Percentiles rank a stretch among this genome's conserved stretches.
These are phyloP conservation scores for Casaregolazyma suthepensis DNA, from an alignment of 1,139 yeast genomes.

Conservation along the genomic window DNA sequence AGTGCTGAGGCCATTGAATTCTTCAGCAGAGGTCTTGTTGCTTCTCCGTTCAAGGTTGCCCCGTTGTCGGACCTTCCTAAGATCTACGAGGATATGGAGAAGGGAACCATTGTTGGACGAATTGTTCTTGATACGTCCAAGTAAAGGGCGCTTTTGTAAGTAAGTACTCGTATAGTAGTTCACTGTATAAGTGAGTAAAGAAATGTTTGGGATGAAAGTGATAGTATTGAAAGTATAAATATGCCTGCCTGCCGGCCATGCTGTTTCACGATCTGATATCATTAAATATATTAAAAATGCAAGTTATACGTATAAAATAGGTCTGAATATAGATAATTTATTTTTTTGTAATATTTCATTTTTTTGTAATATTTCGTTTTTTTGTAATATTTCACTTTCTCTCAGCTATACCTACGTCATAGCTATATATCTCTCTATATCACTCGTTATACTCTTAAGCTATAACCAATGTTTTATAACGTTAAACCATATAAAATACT, in stretches of 20 bases:
- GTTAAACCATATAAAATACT: background rate
- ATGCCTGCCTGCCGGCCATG: no score
- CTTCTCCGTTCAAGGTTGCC: slow-evolving; percentile 61
- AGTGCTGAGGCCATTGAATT: slow-evolving; percentile 72
- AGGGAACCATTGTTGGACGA: slow-evolving; percentile 69
- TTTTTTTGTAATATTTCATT: background rate
- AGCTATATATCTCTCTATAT: background rate
- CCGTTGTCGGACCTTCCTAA: slow-evolving; percentile 55
- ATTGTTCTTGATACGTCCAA: slow-evolving; percentile 55
- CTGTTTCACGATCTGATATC: no score
- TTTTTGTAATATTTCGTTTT: no score
- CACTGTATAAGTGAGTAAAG: slow-evolving; percentile 1
- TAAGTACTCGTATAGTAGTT: background rate
- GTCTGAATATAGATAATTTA: no score
- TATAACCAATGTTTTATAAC: background rate
- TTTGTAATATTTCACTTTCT: no score
- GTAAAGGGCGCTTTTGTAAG: slow-evolving; percentile 19
- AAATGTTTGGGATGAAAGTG: background rate
- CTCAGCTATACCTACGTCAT: background rate
- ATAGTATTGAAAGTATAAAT: no score
- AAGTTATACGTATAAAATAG: no score
- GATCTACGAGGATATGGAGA: slow-evolving; percentile 61
- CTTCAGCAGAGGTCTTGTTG: slow-evolving; percentile 61
- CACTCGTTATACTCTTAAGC: background rate
- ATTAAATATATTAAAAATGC: no score